Evolutionary conservation across 177 flowering plant genomes (phyloP).

Genomic region (Vitis hybrid): DNA sequence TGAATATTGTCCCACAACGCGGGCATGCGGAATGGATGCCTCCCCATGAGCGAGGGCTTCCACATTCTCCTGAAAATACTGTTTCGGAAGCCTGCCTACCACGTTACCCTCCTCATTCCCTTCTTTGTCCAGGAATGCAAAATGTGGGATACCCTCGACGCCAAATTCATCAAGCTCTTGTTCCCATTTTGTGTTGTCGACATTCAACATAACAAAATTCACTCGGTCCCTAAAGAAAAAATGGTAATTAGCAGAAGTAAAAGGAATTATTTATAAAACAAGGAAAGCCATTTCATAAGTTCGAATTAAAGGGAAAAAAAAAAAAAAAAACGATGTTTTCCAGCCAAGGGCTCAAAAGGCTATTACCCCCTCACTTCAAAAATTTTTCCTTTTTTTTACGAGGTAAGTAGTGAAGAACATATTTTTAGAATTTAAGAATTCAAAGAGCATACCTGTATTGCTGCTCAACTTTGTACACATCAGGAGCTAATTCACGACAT

Average conservation of each 20-base stretch:
- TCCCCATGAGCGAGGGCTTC: constrained; percentile 84
- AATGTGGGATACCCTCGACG: constrained; percentile 98
- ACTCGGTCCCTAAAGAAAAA: constrained; percentile 65
- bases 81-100: constrained; percentile 78
- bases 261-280: background rate
- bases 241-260: background rate
- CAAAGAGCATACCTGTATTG: constrained; percentile 64
- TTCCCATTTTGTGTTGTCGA: constrained; percentile 99
- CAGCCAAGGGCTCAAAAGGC: too few relatives aligned
- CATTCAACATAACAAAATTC: constrained; percentile 94
- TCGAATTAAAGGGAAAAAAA: background rate
- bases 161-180: constrained; percentile 99
- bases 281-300: background rate
- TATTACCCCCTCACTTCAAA: too few relatives aligned
- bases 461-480: constrained; percentile 91
- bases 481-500: constrained; percentile 92
- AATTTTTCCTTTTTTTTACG: too few relatives aligned
- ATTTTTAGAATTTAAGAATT: background rate
- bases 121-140: constrained; percentile 80
- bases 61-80: constrained; percentile 78
- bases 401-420: too few relatives aligned
- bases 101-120: constrained; percentile 97
- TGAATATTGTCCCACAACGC: constrained; percentile 78
- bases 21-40: constrained; percentile 80
- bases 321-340: background rate